Evolutionary conservation across 148 eudicot species (phyloP).

Genomic region (Chenopodium quinoa): DNA sequence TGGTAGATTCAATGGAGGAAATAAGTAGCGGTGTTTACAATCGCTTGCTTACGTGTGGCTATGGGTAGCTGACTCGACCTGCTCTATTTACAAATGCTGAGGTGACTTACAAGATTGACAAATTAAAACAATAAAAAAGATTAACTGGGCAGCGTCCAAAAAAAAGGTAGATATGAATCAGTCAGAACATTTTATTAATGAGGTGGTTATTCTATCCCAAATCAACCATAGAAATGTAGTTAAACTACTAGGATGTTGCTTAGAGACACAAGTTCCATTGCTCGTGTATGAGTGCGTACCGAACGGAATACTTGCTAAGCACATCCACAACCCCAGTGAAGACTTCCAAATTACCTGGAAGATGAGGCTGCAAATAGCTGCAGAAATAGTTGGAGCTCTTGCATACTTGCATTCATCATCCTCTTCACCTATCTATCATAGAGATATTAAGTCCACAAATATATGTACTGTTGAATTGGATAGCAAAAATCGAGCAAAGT

Average conservation of each 20-base stretch:
- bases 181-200: conserved; percentile 26
- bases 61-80: no score
- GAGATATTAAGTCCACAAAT: conserved; percentile 24
- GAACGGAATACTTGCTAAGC: conserved; percentile 23
- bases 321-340: conserved; percentile 9
- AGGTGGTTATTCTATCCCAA: conserved; percentile 24
- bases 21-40: no score
- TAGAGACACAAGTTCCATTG: conserved; percentile 28
- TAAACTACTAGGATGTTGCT: conserved; percentile 24
- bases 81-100: no score
- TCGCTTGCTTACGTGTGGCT: no score
- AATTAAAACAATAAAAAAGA: no score
- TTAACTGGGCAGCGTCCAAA: no score
- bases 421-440: conserved; percentile 23
- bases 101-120: no score
- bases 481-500: conserved; percentile 19
- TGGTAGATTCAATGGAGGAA: no score
- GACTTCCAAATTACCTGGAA: conserved; percentile 20
- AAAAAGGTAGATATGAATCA: conserved; percentile 24
- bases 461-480: conserved; percentile 26
- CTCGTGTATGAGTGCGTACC: conserved; percentile 25
- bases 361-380: conserved; percentile 21
- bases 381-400: conserved; percentile 23
- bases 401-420: conserved; percentile 27
- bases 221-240: conserved; percentile 29